phyloP scores from a whole-genome alignment of 176 grass and related monocot genomes.

The Cenchrus fungigraminus region DNA sequence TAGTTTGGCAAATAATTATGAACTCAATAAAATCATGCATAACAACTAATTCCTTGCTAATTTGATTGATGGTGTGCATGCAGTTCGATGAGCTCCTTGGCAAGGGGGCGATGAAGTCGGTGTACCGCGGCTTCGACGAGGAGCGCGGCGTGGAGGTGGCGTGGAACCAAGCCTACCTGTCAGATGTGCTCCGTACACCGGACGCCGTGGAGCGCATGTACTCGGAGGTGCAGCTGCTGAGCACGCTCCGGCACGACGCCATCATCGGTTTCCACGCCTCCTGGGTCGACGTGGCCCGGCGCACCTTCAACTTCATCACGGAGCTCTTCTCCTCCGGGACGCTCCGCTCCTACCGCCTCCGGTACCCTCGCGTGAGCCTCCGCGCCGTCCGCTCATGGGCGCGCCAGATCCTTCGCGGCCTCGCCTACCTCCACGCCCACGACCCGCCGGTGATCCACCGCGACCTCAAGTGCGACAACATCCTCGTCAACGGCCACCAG shows the following conservation, averaged over 20 bases:
- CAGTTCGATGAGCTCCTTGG: constrained; percentile 80
- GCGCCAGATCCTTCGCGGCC: constrained; percentile 63
- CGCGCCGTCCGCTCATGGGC: constrained; percentile 73
- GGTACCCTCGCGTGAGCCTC: constrained; percentile 64
- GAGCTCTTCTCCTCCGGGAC: constrained; percentile 99
- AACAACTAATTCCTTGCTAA: background rate
- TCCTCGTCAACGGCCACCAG: constrained; percentile 82
- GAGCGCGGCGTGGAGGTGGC: constrained; percentile 75
- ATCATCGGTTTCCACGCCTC: constrained; percentile 81
- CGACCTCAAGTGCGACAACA: constrained; percentile 94
- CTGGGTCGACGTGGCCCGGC: constrained; percentile 51
- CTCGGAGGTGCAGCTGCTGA: constrained; percentile 86
- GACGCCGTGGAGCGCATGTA: constrained; percentile 79
- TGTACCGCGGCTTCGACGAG: constrained; percentile 92
- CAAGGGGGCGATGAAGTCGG: constrained; percentile 86
- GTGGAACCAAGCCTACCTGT: constrained; percentile 85
- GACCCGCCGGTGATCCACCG: constrained; percentile 67
- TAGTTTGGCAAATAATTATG: too few relatives aligned
- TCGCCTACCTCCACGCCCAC: constrained; percentile 72
- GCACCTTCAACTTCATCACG: constrained; percentile 95
- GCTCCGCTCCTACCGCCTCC: constrained; percentile 65
- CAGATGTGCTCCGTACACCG: constrained; percentile 59
- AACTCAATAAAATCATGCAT: too few relatives aligned
- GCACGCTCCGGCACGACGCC: constrained; percentile 68
- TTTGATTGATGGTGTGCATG: background rate